Percentiles rank a stretch among this genome's conserved stretches.
Evolutionary conservation across 805 yeast genomes (phyloP).

Genomic region (Candida schatavii): DNA sequence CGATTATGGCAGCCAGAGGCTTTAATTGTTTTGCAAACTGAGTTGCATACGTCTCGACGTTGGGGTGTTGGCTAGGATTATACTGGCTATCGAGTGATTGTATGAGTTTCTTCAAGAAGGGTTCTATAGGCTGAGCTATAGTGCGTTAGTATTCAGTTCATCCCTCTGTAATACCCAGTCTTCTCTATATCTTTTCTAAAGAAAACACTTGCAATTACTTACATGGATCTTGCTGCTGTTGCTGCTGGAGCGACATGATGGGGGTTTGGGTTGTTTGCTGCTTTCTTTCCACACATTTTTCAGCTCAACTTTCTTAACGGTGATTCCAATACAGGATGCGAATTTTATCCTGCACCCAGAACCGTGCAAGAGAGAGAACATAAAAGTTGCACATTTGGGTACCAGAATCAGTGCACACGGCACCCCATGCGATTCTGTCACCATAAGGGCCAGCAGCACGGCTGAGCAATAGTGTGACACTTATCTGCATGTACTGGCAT

Average conservation of each 20-base stretch:
- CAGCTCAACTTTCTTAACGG: too few species aligned
- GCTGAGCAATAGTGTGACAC: too few species aligned
- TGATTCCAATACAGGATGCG: too few species aligned
- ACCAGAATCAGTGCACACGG: too few species aligned
- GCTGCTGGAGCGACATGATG: conserved; percentile 2
- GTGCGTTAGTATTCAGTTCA: conserved; percentile 5
- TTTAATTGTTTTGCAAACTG: conserved; percentile 52
- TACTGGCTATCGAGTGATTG: conserved; percentile 36
- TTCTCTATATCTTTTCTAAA: background rate
- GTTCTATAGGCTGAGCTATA: conserved; percentile 38
- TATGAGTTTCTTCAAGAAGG: conserved; percentile 35
- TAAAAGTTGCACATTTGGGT: too few species aligned
- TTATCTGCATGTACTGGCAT: too few species aligned
- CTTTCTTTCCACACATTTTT: too few species aligned
- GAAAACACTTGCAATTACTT: conserved; percentile 14
- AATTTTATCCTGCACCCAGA: too few species aligned
- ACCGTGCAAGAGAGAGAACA: too few species aligned
- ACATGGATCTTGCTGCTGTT: conserved; percentile 21
- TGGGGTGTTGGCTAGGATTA: conserved; percentile 23
- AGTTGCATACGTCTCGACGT: conserved; percentile 39
- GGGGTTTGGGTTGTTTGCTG: too few species aligned
- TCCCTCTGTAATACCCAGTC: background rate
- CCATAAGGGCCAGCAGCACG: too few species aligned
- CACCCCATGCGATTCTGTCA: too few species aligned
- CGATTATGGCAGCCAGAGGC: conserved; percentile 49